Conservation (phyloP, 75 land plant genomes). For the Cryptomeria japonica region DNA sequence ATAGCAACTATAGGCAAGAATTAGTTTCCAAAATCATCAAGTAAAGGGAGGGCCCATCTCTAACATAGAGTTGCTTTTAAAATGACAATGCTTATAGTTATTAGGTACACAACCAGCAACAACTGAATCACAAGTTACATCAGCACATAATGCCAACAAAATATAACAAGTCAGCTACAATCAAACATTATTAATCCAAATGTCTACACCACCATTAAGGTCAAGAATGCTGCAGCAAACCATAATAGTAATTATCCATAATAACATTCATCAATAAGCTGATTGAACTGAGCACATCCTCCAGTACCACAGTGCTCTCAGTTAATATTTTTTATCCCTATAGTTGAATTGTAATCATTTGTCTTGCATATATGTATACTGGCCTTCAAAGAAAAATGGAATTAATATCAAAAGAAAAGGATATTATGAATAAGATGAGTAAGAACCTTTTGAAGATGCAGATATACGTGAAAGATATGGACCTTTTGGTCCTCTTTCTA, state of each 20-base stretch:
- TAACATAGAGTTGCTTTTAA: too few species aligned
- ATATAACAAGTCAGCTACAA: too few species aligned
- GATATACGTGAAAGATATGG: constrained; percentile 46
- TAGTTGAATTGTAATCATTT: neutral
- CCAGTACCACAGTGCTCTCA: neutral
- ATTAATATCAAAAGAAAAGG: neutral
- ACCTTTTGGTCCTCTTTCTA: constrained; percentile 62
- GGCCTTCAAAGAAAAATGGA: neutral
- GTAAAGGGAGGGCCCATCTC: too few species aligned
- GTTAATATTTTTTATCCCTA: neutral
- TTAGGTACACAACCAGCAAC: too few species aligned
- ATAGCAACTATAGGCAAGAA: too few species aligned
- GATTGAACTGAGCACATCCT: neutral
- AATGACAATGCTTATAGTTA: too few species aligned
- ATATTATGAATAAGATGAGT: neutral
- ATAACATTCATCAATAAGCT: neutral
- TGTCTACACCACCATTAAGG: too few species aligned
- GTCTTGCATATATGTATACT: neutral
- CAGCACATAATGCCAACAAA: too few species aligned
- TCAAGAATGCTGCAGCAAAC: neutral
- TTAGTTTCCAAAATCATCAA: too few species aligned
- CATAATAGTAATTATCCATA: neutral
- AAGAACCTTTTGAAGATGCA: constrained; percentile 16
- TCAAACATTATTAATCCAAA: too few species aligned
- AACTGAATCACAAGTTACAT: too few species aligned